Conservation (phyloP, 371 early-diverging fungal species). For the Rhizomucor miehei region DNA sequence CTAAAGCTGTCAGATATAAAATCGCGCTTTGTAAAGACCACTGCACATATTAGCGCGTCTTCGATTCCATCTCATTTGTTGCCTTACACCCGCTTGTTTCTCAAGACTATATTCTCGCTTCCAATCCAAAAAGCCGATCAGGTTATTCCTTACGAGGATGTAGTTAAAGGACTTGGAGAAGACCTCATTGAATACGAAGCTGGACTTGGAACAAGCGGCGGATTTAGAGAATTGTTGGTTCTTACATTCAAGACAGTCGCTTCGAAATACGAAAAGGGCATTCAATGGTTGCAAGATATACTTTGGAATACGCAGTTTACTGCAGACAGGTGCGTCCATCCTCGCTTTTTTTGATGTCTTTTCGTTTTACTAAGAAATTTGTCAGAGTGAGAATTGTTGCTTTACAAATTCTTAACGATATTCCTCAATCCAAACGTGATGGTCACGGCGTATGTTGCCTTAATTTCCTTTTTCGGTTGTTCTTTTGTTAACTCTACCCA, state of each 20-base stretch:
- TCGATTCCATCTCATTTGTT: conserved; percentile 51
- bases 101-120: conserved; percentile 57
- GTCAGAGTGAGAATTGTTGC: conserved; percentile 54
- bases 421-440: conserved; percentile 63
- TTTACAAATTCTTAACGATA: conserved; percentile 58
- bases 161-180: conserved; percentile 54
- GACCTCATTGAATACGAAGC: conserved; percentile 58
- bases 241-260: conserved; percentile 50
- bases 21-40: conserved; percentile 56
- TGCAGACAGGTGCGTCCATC: conserved; percentile 35
- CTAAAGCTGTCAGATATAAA: conserved; percentile 44
- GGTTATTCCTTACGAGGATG: conserved; percentile 54
- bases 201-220: conserved; percentile 40
- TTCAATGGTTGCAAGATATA: conserved; percentile 61
- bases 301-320: conserved; percentile 64
- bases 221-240: conserved; percentile 51
- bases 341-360: neutral
- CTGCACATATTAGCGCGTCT: conserved; percentile 47
- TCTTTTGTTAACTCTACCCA: neutral
- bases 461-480: neutral
- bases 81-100: conserved; percentile 55
- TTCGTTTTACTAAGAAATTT: too few relatives aligned
- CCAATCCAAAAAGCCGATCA: conserved; percentile 50
- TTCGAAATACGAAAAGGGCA: conserved; percentile 50
- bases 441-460: conserved; percentile 47